Percentiles rank a stretch among this genome's conserved stretches.
phyloP scores from a whole-genome alignment of 1,284 basidiomycete species.

The Vanrija humicola region DNA sequence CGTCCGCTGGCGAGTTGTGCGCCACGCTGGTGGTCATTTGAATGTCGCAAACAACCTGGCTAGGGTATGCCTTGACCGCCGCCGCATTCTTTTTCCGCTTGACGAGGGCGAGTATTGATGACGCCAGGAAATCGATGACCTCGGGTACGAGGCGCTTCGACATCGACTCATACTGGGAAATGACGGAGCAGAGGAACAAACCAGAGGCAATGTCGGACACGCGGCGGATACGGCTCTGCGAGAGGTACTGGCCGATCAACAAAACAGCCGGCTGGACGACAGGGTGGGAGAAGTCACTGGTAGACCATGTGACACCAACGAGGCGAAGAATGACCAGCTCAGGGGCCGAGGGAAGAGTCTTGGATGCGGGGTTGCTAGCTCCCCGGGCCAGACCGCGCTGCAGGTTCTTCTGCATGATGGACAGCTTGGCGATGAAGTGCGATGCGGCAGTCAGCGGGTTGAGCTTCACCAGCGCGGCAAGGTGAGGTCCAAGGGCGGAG shows the following conservation, averaged over 20 bases:
- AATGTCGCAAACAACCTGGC: constrained; percentile 19
- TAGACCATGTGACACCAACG: constrained; percentile 81
- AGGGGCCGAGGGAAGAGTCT: constrained; percentile 81
- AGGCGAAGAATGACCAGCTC: constrained; percentile 80
- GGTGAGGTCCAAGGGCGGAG: constrained; percentile 71
- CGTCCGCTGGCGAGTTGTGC: constrained; percentile 28
- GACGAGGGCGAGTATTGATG: constrained; percentile 66
- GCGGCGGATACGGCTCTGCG: constrained; percentile 72
- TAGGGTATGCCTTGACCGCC: constrained; percentile 51
- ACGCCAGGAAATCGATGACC: constrained; percentile 74
- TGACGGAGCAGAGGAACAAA: constrained; percentile 80
- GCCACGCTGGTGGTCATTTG: constrained; percentile 12
- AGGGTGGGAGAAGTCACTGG: constrained; percentile 87
- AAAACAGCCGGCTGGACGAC: constrained; percentile 82
- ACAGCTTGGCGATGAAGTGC: constrained; percentile 76
- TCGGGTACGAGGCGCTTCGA: constrained; percentile 90
- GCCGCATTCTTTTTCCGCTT: constrained; percentile 53
- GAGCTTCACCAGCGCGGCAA: constrained; percentile 71
- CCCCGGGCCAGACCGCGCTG: constrained; percentile 76
- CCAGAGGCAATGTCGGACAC: constrained; percentile 75
- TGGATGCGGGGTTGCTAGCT: constrained; percentile 60
- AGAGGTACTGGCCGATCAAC: constrained; percentile 88
- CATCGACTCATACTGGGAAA: constrained; percentile 68
- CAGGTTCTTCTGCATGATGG: constrained; percentile 92
- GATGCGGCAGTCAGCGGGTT: constrained; percentile 78